These are phyloP conservation scores for Crithidia mellificae DNA, from an alignment of 208 protist genomes.

Conservation along the genomic window DNA sequence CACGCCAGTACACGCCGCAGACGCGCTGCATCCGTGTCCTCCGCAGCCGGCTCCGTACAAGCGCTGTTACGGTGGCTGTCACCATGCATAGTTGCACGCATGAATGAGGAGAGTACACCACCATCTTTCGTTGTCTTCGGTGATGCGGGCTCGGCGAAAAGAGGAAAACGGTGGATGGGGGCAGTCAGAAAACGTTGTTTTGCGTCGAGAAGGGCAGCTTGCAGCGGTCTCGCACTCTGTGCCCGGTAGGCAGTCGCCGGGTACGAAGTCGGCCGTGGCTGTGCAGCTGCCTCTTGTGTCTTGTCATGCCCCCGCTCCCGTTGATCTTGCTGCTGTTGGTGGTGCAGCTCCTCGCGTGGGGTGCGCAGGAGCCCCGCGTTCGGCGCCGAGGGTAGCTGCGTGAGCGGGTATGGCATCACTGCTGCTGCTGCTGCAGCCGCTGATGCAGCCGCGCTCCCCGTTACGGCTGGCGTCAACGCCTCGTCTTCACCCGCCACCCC, in stretches of 20 bases:
- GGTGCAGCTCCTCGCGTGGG: conserved; percentile 11
- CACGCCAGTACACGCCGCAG: conserved; percentile 11
- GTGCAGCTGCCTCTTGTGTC: not conserved
- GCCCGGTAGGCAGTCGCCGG: not conserved
- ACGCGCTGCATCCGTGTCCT: not conserved
- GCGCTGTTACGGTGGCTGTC: no score
- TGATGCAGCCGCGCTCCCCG: not conserved
- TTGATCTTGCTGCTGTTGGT: conserved; percentile 2
- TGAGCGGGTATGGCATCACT: not conserved
- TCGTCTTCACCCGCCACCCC: not conserved
- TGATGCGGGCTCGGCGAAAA: not conserved
- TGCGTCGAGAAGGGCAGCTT: conserved; percentile 3
- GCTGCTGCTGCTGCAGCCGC: not conserved
- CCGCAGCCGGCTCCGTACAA: no score
- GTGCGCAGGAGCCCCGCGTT: not conserved
- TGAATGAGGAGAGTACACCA: not conserved
- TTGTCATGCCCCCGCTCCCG: no score
- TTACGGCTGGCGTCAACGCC: no score
- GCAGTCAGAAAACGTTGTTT: conserved; percentile 13
- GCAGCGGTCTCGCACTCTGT: not conserved
- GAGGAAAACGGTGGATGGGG: not conserved
- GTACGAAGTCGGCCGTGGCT: not conserved
- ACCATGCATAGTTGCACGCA: no score
- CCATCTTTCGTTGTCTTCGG: not conserved
- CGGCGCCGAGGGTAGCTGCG: not conserved